Evolutionary conservation across 2,329 filamentous ascomycete genomes (phyloP).

Genomic region (Bipolaris gigantea): DNA sequence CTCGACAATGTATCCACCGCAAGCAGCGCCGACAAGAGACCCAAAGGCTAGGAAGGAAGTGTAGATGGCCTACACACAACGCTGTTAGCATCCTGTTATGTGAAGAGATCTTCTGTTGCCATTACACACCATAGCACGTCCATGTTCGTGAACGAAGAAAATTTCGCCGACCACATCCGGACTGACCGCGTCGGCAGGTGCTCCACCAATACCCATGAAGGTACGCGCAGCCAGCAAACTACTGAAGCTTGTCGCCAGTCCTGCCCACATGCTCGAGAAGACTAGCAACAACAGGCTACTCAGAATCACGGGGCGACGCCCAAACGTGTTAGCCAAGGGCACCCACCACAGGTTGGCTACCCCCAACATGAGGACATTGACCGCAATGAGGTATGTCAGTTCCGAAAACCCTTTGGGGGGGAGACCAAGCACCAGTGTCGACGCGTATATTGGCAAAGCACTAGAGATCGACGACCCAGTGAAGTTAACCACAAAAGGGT

Average conservation of each 20-base stretch:
- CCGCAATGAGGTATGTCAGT: conserved; percentile 44
- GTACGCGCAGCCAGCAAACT: conserved; percentile 45
- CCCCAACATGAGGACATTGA: conserved; percentile 46
- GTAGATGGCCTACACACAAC: conserved; percentile 42
- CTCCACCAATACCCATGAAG: conserved; percentile 45
- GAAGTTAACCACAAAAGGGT: conserved; percentile 45
- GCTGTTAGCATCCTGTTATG: not conserved
- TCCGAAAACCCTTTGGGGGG: conserved; percentile 36
- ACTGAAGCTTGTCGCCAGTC: conserved; percentile 40
- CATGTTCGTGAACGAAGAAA: conserved; percentile 49
- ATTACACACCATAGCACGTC: conserved; percentile 43
- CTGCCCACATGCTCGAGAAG: conserved; percentile 47
- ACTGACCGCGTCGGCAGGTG: conserved; percentile 45
- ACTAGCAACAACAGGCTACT: conserved; percentile 39
- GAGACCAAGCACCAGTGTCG: conserved; percentile 34
- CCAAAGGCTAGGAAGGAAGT: conserved; percentile 46
- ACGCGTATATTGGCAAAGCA: conserved; percentile 41
- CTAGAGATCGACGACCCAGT: conserved; percentile 42
- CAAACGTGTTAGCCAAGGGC: conserved; percentile 47
- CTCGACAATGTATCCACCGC: conserved; percentile 48
- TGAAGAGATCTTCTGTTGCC: too few relatives aligned
- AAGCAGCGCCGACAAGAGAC: conserved; percentile 44
- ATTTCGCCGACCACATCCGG: conserved; percentile 48
- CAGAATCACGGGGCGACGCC: conserved; percentile 45
- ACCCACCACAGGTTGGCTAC: conserved; percentile 48